Evolutionary conservation across 208 protist species (phyloP).

Genomic region (Crithidia thermophila): DNA sequence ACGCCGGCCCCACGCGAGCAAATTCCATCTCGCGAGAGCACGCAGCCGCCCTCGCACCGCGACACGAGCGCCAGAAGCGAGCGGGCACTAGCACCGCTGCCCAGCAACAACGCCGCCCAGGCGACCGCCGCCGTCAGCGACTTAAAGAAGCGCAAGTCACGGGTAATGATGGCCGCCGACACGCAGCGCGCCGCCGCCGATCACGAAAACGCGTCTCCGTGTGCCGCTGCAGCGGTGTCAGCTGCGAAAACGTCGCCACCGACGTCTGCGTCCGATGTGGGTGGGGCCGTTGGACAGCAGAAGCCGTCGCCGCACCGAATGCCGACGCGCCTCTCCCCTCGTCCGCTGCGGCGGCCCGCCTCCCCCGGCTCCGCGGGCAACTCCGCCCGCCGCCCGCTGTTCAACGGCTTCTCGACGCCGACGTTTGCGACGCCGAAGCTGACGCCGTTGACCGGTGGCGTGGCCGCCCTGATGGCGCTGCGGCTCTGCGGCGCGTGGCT

Average conservation of each 20-base stretch:
- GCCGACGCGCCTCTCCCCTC: not conserved
- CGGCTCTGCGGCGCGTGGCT: conserved; percentile 53
- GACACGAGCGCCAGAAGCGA: not conserved
- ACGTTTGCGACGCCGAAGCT: conserved; percentile 1
- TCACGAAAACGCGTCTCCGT: not conserved
- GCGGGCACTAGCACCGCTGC: not conserved
- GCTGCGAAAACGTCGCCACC: too few species aligned
- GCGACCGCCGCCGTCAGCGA: too few species aligned
- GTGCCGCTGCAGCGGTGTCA: too few species aligned
- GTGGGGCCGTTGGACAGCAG: too few species aligned
- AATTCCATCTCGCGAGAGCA: not conserved
- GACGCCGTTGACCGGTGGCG: not conserved
- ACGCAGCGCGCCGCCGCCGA: not conserved
- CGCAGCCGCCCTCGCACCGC: conserved; percentile 7
- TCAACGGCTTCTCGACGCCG: not conserved
- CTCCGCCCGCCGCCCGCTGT: not conserved
- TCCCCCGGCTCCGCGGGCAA: not conserved
- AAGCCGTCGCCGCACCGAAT: not conserved
- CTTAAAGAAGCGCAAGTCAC: not conserved
- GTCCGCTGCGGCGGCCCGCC: not conserved
- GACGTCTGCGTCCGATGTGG: too few species aligned
- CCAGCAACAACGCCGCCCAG: not conserved
- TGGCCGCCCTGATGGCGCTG: conserved; percentile 3
- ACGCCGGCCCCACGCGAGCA: not conserved
- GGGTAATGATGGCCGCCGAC: not conserved